Evolutionary conservation across 352 stramenopile species (phyloP), one percentile per base, ranked within the genome.

Genomic region (Pythium phragmiticola): DNA sequence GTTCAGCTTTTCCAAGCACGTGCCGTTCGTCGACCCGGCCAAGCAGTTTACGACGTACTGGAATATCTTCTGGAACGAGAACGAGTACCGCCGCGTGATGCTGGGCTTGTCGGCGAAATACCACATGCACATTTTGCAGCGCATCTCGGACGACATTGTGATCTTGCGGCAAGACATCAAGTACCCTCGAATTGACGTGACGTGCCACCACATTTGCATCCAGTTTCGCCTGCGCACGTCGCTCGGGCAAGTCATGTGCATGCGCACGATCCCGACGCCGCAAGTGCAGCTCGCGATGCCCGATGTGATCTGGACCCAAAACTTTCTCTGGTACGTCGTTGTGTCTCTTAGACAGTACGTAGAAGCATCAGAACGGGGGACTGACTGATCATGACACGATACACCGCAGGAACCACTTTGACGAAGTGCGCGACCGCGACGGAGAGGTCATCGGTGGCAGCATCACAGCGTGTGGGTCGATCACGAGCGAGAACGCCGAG

Each of bases 101-200:
- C 48, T 69, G 2, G 63, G 63, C 12, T 42, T 63, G 2, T 36
- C 50, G 21, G 42, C 47, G 30, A 69, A 69, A 48, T 64, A 64
- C 55, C 63, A 69, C 55, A 64, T 69, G 55, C 63, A 69, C 23
- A 47, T 69, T 19, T 33, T 69, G 9, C 63, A 69, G 36, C 47
- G 50, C n/a, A n/a, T 69, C 39, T 69, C 63, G 55, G 63, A 69
- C 16, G 63, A 69, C 41, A 63, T 69, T 54, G 53, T 64, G 46
- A 64, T 69, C 23, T 30, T 69, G 47, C 63, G 63, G 17, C 55
- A 69, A 33, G 63, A 69, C 42, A 69, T 64, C 63, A 69, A 69
- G 63, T 69, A 69, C 55, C 63, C 63, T 17, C 23, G 45, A 5
- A 42, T 69, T 2, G 63, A 69, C 49, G 23, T 30, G 21, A 56